Evolutionary conservation across 23 red algal genomes (phyloP).

Genomic region (Gracilaria domingensis): DNA sequence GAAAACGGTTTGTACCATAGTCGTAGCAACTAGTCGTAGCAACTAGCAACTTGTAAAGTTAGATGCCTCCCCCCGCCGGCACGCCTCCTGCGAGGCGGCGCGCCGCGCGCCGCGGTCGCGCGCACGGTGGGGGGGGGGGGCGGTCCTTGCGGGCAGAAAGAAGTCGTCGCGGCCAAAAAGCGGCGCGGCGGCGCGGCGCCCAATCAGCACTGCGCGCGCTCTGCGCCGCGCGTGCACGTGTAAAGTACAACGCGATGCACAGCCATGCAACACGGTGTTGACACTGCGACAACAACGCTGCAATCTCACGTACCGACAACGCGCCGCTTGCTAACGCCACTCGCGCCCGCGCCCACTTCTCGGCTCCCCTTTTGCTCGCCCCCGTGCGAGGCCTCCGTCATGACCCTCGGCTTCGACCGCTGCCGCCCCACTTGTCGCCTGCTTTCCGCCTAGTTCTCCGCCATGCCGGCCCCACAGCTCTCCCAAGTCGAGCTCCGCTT

Average conservation of each 20-base stretch:
- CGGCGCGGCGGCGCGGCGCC: background rate
- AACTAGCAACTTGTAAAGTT: too few relatives aligned
- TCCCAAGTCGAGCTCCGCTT: constrained; percentile 64
- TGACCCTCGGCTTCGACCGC: background rate
- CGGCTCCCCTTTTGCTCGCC: background rate
- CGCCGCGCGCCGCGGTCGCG: too few relatives aligned
- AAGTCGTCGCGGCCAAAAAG: too few relatives aligned
- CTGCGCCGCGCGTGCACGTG: background rate
- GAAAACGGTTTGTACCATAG: too few relatives aligned
- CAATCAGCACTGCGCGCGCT: background rate
- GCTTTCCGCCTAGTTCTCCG: background rate
- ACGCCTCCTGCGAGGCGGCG: too few relatives aligned
- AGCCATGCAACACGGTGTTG: background rate
- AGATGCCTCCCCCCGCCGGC: too few relatives aligned
- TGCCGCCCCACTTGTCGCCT: background rate
- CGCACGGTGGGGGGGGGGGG: too few relatives aligned
- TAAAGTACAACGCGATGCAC: background rate
- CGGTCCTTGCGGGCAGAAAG: too few relatives aligned
- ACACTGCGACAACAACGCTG: background rate
- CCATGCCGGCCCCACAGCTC: background rate
- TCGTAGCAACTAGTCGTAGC: too few relatives aligned
- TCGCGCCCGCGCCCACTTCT: background rate
- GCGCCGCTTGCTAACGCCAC: too few relatives aligned
- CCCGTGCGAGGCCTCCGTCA: background rate
- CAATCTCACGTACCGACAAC: background rate